Evolutionary conservation across 495 filamentous ascomycete species (phyloP), one percentile per base, ranked within the genome.

Genomic region (Neurospora sp.): DNA sequence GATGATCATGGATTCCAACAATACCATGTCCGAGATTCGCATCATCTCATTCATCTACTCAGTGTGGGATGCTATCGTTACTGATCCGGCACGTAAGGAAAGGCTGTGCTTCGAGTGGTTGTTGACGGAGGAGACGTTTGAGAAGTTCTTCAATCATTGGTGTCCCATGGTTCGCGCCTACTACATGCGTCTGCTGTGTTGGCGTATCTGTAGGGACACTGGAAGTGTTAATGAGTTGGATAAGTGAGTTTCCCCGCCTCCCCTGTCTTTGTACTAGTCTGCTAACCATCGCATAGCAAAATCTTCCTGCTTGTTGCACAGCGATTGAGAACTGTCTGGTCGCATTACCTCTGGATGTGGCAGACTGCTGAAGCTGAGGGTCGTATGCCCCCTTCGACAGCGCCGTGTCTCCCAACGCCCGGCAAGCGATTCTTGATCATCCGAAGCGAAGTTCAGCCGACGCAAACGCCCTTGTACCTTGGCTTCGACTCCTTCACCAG

Each of bases 91-190:
- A 42, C 87, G 93, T 69, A 97, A 96, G 79, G 85, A 88, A 37
- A 81, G 85, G 9, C 79, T 97, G 31, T 97, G 93, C 77, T 75
- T 93, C 3, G 90, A 90, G 20, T 96, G 96, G 86, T 83, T 99
- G 40, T 78, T 99, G n/a, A 86, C 89, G 35, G 90, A 91, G 74
- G 86, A 91, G 45, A 84, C 90, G 18, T 98, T 98, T 80, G 89
- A 93, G 69, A 89, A 88, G 72, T 89, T 94, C 75, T 99, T 99
- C 83, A 94, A 91, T 78, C 94, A 98, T 79, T 99, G 96, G 96
- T 98, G 95, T 82, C 96, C 96, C 2, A 98, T 99, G 96, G 94
- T 97, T 38, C 88, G 96, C 73, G 92, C 94, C 20, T 99, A 98
- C 81, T 98, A 90, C 78, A 96, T 97, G 89, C 93, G 96, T 44